phyloP scores from a whole-genome alignment of 805 yeast genomes.

The Candida palmyrensis region DNA sequence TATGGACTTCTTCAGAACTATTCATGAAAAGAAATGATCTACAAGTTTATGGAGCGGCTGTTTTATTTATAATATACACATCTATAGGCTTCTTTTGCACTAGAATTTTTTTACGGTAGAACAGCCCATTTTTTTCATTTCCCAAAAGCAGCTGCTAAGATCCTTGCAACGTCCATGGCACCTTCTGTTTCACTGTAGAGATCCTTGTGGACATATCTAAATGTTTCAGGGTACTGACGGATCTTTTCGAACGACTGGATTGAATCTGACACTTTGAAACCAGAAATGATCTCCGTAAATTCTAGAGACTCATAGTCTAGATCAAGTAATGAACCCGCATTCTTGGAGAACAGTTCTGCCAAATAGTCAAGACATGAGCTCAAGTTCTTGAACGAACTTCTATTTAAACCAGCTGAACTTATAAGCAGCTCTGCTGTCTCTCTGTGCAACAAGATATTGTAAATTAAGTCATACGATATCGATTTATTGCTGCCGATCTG shows the following conservation, averaged over 20 bases:
- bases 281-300: slow-evolving; percentile 11
- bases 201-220: slow-evolving; percentile 5
- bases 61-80: too few species aligned
- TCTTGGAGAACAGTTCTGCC: slow-evolving; percentile 11
- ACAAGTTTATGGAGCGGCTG: too few species aligned
- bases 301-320: slow-evolving; percentile 25
- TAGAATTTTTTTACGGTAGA: too few species aligned
- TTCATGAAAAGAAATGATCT: slow-evolving; percentile 22
- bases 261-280: slow-evolving; percentile 1
- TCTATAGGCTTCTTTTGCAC: too few species aligned
- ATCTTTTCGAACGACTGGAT: too few species aligned
- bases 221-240: too few species aligned
- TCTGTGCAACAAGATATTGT: slow-evolving; percentile 22
- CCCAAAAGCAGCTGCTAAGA: background rate
- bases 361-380: slow-evolving; percentile 13
- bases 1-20: slow-evolving; percentile 87
- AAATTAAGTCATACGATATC: slow-evolving; percentile 26
- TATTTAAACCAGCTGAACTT: slow-evolving; percentile 1
- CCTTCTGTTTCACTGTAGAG: background rate
- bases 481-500: slow-evolving; percentile 15
- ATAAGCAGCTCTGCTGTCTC: slow-evolving; percentile 12
- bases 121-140: too few species aligned
- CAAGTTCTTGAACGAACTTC: slow-evolving; percentile 9
- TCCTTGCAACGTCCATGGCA: background rate
- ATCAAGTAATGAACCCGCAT: slow-evolving; percentile 7